Percentiles rank a stretch among this genome's conserved stretches.
Conservation (phyloP, 768 basidiomycete genomes). For the Scleroderma bovista region DNA sequence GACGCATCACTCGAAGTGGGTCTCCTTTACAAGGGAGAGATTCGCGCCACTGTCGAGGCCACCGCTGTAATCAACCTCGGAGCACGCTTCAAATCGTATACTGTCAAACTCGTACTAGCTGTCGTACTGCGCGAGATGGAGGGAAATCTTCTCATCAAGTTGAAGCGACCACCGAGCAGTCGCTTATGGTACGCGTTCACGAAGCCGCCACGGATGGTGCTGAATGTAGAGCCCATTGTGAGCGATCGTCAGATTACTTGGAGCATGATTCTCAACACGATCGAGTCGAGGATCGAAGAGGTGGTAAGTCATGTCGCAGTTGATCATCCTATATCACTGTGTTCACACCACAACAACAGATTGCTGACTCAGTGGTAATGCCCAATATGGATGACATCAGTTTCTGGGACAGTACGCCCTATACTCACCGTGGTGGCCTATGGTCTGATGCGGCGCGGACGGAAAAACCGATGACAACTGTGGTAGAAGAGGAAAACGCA, state of each 20-base stretch:
- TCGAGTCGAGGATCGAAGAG: conserved; percentile 85
- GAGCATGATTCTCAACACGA: conserved; percentile 84
- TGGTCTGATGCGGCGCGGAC: conserved; percentile 70
- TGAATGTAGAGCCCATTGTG: conserved; percentile 91
- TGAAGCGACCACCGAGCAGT: conserved; percentile 94
- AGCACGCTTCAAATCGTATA: conserved; percentile 80
- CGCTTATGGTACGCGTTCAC: conserved; percentile 95
- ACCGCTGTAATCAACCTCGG: conserved; percentile 84
- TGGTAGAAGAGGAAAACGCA: conserved; percentile 1
- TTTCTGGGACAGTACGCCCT: conserved; percentile 77
- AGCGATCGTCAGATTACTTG: conserved; percentile 93
- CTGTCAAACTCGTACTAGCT: conserved; percentile 85
- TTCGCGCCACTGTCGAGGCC: conserved; percentile 86
- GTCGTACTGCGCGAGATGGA: conserved; percentile 85
- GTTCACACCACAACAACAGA: conserved; percentile 40
- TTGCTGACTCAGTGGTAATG: conserved; percentile 88
- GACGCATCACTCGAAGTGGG: conserved; percentile 88
- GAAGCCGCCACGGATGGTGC: conserved; percentile 76
- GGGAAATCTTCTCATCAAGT: conserved; percentile 82
- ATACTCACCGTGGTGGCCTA: conserved; percentile 77
- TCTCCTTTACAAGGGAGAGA: conserved; percentile 77
- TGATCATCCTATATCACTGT: conserved; percentile 54
- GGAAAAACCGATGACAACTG: conserved; percentile 21
- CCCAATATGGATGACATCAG: conserved; percentile 99
- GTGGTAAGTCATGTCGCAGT: conserved; percentile 48